These are phyloP conservation scores for Tetrahymena elliotti DNA, from an alignment of 73 alveolate genomes.

Conservation along the genomic window DNA sequence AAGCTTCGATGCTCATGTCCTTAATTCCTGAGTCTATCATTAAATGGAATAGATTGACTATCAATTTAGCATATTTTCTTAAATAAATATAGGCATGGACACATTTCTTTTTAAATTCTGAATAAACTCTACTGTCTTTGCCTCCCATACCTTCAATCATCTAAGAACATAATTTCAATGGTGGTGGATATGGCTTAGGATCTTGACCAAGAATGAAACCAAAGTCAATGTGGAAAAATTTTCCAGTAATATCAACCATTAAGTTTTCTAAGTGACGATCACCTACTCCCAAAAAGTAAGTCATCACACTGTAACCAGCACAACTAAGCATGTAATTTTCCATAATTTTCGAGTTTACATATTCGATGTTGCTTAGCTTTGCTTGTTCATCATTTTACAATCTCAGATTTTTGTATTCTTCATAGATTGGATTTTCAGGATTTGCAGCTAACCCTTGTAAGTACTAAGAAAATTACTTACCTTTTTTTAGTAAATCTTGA, in stretches of 20 bases:
- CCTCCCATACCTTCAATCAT: constrained; percentile 99
- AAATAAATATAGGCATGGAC: constrained; percentile 83
- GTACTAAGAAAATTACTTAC: constrained; percentile 34
- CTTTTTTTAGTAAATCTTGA: constrained; percentile 69
- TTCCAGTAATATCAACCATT: constrained; percentile 89
- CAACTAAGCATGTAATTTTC: constrained; percentile 85
- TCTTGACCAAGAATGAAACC: constrained; percentile 98
- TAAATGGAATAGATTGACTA: constrained; percentile 80
- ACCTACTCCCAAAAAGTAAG: constrained; percentile 98
- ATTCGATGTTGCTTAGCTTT: background rate
- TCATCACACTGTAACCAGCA: constrained; percentile 97
- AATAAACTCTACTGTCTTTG: constrained; percentile 62
- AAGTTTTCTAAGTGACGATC: constrained; percentile 98
- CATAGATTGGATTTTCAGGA: constrained; percentile 3
- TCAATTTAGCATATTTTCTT: constrained; percentile 83
- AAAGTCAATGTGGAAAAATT: constrained; percentile 97
- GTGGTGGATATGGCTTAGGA: constrained; percentile 96
- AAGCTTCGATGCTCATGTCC: constrained; percentile 61
- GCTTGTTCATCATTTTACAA: background rate
- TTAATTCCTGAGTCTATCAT: constrained; percentile 89
- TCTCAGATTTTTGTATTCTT: background rate
- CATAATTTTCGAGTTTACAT: constrained; percentile 53
- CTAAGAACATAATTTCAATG: constrained; percentile 95
- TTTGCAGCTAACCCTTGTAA: constrained; percentile 15
- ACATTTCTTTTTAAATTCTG: constrained; percentile 80